Base-by-base conservation (phyloP, 495 filamentous ascomycete genomes). In the Cryomyces minteri region DNA sequence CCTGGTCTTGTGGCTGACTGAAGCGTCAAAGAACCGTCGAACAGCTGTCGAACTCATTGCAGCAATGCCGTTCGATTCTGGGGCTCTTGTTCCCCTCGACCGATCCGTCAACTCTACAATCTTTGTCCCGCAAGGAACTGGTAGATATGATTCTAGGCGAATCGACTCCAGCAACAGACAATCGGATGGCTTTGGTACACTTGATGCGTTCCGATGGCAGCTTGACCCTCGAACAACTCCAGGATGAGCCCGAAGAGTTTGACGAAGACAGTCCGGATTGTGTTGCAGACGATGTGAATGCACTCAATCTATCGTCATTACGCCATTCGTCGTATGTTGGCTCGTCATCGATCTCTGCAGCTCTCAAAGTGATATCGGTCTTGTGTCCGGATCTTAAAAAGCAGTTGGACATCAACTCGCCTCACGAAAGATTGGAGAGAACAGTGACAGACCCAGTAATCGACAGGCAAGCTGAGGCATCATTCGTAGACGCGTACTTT, bases 241-340 rank as follows among this genome's bases (percentile, higher is more conserved):
- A 63, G 48, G 58, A 62, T 44, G 56, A 61, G 42, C 51, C 55
- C 8, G 50, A 51, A 31, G 54, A 54, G 39, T 51, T 58, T 39
- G 46, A 44, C 33, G 48, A 53, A 38, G 45, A 48, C 12, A 37
- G 34, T 1, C 44, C 43, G 14, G 76, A 78, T 45, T 61, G 71
- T 25, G 70, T 82, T 40, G 77, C 80, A 0, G 83, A 88, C 58
- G 83, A 88, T 59, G 80, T 88, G 41, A 87, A 87, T 56, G 80
- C 79, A 0, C 63, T 87, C 0, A 84, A 79, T n/a, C 69, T 88
- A 34, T 76, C 79, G 4, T 67, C 80, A 4, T 72, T 79, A 53
- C 69, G 74, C 6, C 73, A 80, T 46, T 76, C 80, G 6, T 87
- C 83, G 7, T 88, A 87, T 51, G 66, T 88, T 1, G 82, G 83